Evolutionary conservation across 345 rosid species (phyloP), one percentile per base, ranked within the genome.

Genomic region (Hibiscus mutabilis): DNA sequence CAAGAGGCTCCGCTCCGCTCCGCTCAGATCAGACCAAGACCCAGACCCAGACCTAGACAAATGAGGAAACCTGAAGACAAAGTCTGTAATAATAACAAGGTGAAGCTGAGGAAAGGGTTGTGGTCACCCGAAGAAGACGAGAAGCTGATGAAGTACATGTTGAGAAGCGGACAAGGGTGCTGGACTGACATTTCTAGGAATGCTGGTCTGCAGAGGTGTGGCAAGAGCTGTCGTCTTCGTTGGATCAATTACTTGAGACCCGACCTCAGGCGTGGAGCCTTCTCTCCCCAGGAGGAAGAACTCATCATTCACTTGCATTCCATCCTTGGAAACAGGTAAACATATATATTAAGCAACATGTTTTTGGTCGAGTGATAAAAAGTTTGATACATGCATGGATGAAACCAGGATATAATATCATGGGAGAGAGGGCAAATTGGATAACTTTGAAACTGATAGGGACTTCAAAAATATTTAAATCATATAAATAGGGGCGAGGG

Each of bases 51-150:
- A 15, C 27, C 24, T 29, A 24, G 58, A 4, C 52, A 47, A 44
- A 62, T 73, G 75, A 64, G 75, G 59, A 73, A 73, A 55, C 66
- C 66, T 22, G 74, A 69, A 58, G 86, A 81, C 63, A 79, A 62
- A 72, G 58, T 21, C 56, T 78, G 46, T 51, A 71, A 59, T 8
- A 52, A 18, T 19, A 53, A 19, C 69, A 83, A 60, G 74, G 76
- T 61, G 62, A 90, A 86, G 85, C 77, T 90, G 53, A 79, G 91
- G 70, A 90, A 90, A 69, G 96, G 96, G 2, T 83, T 90, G 76
- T 90, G 96, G 96, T 86, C 96, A 0, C 96, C 93, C 13, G 96
- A 90, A 69, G 96, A 90, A 80, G 96, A 90, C 19, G 93, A 90
- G 80, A 90, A 85, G 79, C 86, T 90, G 31, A 83, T 88, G 44